Base-by-base conservation (phyloP, 345 rosid species). In the Arabis alpina region DNA sequence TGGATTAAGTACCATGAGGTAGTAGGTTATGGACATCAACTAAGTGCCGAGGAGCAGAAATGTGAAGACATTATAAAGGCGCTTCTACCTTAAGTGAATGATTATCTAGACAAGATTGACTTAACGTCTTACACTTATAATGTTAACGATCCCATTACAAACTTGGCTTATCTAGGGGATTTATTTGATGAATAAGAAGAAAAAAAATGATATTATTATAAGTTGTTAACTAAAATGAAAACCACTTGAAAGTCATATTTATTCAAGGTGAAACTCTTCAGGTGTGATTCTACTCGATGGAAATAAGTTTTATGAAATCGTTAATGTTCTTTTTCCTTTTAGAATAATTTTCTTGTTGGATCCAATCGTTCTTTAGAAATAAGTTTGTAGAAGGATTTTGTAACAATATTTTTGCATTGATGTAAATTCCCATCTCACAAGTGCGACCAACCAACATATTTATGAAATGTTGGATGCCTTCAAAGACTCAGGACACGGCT, bases 1-100 rank as follows among this genome's bases (percentile, higher is more conserved):
- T 93, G 97, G 94, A 83, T 90, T 64, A 83, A 59, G 10, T 88
- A 88, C 75, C 91, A 90, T 1, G 91, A 93, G 61, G 82, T 90
- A 69, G 69, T 75, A 23, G 82, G 86, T 16, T 67, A 69, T 9
- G 98, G 98, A 16, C 97, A 90, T 80, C 39, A 82, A 24, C 25
- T 87, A 61, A 32, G 49, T 6, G 74, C 58, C 2, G 81, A 83
- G 56, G 74, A 57, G 13, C 71, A 82, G n/a, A 27, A 30, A 39
- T 86, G 85, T 48, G 90, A 82, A 61, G 81, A 73, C 12, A 68
- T 93, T 57, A 14, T 88, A 55, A 81, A 84, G 78, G 74, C 81
- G 0, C 89, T 90, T 70, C 36, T 86, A 70, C 61, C 62, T 7
- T 34, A 30, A 68, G 28, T 82, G 74, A 19, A 78, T 70, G 28